phyloP scores from a whole-genome alignment of 2,329 filamentous ascomycete genomes.

The Talaromyces pinophilus region DNA sequence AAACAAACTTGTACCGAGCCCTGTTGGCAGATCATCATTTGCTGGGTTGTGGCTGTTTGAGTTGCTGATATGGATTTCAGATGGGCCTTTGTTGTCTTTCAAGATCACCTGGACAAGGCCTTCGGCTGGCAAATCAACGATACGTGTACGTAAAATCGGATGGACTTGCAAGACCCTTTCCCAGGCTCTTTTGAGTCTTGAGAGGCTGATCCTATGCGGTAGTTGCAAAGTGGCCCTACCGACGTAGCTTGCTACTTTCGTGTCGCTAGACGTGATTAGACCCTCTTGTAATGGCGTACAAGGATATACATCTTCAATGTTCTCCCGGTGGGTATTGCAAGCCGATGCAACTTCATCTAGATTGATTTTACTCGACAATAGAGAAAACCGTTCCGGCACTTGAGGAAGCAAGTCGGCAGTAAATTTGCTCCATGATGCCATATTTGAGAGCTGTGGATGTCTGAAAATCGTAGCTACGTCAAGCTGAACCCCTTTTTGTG shows the following conservation, averaged over 20 bases:
- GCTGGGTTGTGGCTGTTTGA: background rate
- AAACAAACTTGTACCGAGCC: slow-evolving; percentile 23
- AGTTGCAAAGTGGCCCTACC: slow-evolving; percentile 29
- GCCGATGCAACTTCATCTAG: background rate
- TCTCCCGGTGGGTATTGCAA: slow-evolving; percentile 30
- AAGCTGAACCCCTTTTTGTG: background rate
- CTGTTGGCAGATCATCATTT: background rate
- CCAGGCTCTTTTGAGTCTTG: slow-evolving; percentile 35
- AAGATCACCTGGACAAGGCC: slow-evolving; percentile 44
- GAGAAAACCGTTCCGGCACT: background rate
- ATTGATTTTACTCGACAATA: background rate
- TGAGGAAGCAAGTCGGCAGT: background rate
- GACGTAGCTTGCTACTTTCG: slow-evolving; percentile 48
- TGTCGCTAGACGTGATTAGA: slow-evolving; percentile 48
- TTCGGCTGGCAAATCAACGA: slow-evolving; percentile 37
- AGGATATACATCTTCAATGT: slow-evolving; percentile 44
- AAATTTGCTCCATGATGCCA: background rate
- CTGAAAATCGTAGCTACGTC: slow-evolving; percentile 1
- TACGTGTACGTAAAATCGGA: slow-evolving; percentile 20
- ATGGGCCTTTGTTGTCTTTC: slow-evolving; percentile 28
- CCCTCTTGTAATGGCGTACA: slow-evolving; percentile 47
- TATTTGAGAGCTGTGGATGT: slow-evolving; percentile 4
- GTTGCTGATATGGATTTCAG: background rate
- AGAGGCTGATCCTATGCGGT: background rate
- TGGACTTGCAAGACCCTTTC: background rate